phyloP scores from a whole-genome alignment of 805 yeast genomes.

The Blastobotrys americana region DNA sequence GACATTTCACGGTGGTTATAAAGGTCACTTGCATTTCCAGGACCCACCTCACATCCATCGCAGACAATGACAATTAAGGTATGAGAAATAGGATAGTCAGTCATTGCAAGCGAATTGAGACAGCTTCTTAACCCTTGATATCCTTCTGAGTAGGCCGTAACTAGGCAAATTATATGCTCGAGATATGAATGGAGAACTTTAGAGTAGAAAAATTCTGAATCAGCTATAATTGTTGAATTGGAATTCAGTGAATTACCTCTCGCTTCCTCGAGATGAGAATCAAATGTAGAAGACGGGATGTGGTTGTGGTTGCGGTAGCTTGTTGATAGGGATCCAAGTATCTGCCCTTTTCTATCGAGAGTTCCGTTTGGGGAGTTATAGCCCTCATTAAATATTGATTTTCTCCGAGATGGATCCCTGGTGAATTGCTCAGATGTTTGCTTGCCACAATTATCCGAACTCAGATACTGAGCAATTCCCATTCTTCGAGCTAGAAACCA shows the following conservation, averaged over 20 bases:
- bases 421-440: background rate
- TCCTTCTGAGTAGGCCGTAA: conserved; percentile 83
- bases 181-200: background rate
- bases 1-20: conserved; percentile 22
- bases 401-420: background rate
- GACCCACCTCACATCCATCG: conserved; percentile 81
- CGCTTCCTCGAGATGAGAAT: background rate
- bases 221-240: background rate
- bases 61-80: conserved; percentile 70
- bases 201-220: background rate
- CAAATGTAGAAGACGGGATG: background rate
- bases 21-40: conserved; percentile 76
- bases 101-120: conserved; percentile 68
- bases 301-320: background rate
- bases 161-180: conserved; percentile 52
- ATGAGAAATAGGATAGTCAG: conserved; percentile 77
- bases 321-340: background rate
- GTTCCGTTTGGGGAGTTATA: background rate
- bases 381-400: background rate
- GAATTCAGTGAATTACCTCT: background rate
- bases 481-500: conserved; percentile 51
- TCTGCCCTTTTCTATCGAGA: background rate
- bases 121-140: conserved; percentile 67
- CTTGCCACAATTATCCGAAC: too few relatives aligned
- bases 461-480: conserved; percentile 4